Conservation (phyloP, 805 yeast genomes). For the Ogataea glucozyma region DNA sequence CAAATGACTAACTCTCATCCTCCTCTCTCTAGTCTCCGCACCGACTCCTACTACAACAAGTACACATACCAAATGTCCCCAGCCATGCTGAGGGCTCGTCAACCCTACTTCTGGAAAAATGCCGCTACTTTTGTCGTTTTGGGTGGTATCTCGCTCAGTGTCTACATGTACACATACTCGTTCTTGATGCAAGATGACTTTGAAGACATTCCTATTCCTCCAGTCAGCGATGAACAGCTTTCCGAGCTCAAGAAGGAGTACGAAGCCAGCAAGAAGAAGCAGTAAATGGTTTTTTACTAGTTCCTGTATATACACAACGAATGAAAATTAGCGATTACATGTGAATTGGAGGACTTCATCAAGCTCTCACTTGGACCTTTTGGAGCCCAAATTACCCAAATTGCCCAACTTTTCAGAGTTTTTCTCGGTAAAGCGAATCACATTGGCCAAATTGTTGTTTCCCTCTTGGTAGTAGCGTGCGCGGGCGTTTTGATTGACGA, state of each 20-base stretch:
- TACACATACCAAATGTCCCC: constrained; percentile 76
- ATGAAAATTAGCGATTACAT: constrained; percentile 6
- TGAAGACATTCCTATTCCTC: constrained; percentile 92
- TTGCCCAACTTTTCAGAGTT: constrained; percentile 29
- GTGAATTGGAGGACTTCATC: too few species aligned
- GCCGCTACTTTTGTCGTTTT: constrained; percentile 60
- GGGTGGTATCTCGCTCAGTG: constrained; percentile 65
- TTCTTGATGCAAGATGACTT: constrained; percentile 77
- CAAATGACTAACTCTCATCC: constrained; percentile 15
- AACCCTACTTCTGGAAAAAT: constrained; percentile 81
- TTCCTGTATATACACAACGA: constrained; percentile 9
- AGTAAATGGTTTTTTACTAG: neutral
- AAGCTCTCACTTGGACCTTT: constrained; percentile 2
- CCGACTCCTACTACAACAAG: constrained; percentile 42
- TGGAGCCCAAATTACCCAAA: constrained; percentile 19
- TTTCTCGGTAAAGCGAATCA: constrained; percentile 33
- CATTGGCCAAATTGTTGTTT: constrained; percentile 34
- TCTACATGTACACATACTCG: constrained; percentile 66
- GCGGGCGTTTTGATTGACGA: constrained; percentile 21
- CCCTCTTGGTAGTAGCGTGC: constrained; percentile 32
- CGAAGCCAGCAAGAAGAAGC: constrained; percentile 43
- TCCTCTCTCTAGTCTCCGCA: constrained; percentile 17
- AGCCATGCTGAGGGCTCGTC: constrained; percentile 86
- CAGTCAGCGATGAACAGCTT: constrained; percentile 77
- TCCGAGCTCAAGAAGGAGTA: constrained; percentile 71